phyloP scores from a whole-genome alignment of 768 basidiomycete genomes.

The Podaxis carcinomalis region DNA sequence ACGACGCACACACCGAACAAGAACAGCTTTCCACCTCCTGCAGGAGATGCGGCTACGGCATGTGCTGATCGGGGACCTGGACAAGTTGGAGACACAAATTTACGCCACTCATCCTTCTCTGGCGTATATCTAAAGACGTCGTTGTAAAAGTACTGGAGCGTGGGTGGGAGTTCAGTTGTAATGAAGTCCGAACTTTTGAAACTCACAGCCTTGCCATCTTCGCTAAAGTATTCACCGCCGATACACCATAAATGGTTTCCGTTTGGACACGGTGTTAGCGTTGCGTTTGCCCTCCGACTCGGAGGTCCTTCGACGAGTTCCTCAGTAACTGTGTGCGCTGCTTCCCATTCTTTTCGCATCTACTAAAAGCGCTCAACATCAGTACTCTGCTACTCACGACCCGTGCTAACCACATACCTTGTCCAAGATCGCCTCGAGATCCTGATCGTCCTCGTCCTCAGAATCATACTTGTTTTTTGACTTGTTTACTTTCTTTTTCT shows the following conservation, averaged over 20 bases:
- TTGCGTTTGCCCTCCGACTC: constrained; percentile 78
- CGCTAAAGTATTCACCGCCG: constrained; percentile 84
- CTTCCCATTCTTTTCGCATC: constrained; percentile 83
- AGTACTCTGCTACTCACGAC: not conserved
- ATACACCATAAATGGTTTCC: constrained; percentile 83
- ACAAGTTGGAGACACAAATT: constrained; percentile 77
- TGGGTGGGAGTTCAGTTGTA: not conserved
- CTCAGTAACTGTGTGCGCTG: constrained; percentile 77
- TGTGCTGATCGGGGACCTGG: constrained; percentile 89
- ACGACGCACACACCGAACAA: constrained; percentile 54
- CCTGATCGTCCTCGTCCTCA: constrained; percentile 49
- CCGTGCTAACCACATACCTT: constrained; percentile 39
- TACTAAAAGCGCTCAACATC: constrained; percentile 34
- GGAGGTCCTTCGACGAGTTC: constrained; percentile 83
- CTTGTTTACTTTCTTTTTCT: constrained; percentile 57
- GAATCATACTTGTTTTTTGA: constrained; percentile 18
- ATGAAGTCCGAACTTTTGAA: not conserved
- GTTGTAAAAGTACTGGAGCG: constrained; percentile 72
- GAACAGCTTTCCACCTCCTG: constrained; percentile 83
- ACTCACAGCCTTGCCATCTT: constrained; percentile 75
- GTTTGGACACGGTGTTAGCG: constrained; percentile 72
- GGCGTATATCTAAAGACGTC: constrained; percentile 86
- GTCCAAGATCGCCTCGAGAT: constrained; percentile 82
- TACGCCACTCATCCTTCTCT: constrained; percentile 91
- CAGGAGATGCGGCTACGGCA: constrained; percentile 68